These are phyloP conservation scores for Tribonema minus DNA, from an alignment of 108 stramenopile genomes.

Conservation along the genomic window DNA sequence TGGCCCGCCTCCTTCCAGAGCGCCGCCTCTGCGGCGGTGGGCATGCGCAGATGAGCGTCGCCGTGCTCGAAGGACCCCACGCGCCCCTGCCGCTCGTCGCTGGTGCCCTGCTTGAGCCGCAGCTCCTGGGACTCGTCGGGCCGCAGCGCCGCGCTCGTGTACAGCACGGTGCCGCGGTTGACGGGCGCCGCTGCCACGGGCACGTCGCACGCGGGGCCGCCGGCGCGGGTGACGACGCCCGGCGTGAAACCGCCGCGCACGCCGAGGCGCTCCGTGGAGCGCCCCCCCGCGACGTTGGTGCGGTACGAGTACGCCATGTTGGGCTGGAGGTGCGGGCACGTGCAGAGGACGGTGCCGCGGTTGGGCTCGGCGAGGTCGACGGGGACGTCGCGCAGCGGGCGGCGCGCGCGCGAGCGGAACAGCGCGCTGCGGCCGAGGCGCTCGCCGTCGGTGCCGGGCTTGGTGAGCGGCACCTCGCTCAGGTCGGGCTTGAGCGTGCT, in stretches of 20 bases:
- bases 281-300: neutral
- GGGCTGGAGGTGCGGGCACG: too few relatives aligned
- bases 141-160: neutral
- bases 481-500: slow-evolving; percentile 20
- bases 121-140: neutral
- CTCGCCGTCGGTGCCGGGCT: slow-evolving; percentile 7
- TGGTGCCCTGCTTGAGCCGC: too few relatives aligned
- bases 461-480: neutral
- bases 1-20: neutral
- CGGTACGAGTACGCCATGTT: too few relatives aligned
- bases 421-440: neutral
- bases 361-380: too few relatives aligned
- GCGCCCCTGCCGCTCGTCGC: slow-evolving; percentile 10
- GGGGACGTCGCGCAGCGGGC: neutral
- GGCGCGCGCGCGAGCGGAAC: slow-evolving; percentile 4
- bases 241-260: slow-evolving; percentile 2
- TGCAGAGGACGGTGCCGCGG: too few relatives aligned
- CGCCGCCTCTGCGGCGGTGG: too few relatives aligned
- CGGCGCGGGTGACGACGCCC: neutral
- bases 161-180: slow-evolving; percentile 6
- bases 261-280: slow-evolving; percentile 13
- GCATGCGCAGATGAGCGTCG: too few relatives aligned
- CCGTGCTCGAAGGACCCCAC: too few relatives aligned
- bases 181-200: neutral
- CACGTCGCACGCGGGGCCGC: slow-evolving; percentile 18